Percentiles rank a stretch among this genome's conserved stretches.
These are phyloP conservation scores for Hysterium pulicare DNA, from an alignment of 2,329 filamentous ascomycete genomes.

Conservation along the genomic window DNA sequence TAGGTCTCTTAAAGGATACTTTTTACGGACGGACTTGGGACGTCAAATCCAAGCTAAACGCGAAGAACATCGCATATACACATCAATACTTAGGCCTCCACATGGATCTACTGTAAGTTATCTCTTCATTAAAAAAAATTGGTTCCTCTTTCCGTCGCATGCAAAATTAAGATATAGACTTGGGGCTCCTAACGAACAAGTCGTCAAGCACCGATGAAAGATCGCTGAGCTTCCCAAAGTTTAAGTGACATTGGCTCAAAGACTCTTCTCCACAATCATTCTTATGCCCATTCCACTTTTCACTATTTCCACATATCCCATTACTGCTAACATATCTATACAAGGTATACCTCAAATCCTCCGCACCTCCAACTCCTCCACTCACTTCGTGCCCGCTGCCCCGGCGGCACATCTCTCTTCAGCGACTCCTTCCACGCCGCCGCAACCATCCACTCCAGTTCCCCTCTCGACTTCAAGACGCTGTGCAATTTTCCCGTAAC, in stretches of 20 bases:
- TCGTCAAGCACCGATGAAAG: no score
- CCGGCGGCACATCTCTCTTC: conserved; percentile 84
- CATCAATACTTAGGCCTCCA: conserved; percentile 78
- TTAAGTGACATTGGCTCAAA: no score
- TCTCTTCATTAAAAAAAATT: background rate
- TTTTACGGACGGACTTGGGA: conserved; percentile 93
- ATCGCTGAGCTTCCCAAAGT: no score
- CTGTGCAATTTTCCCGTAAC: conserved; percentile 48
- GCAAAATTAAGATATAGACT: no score
- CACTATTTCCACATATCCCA: no score
- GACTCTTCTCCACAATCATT: no score
- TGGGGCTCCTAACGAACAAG: no score
- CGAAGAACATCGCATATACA: conserved; percentile 90
- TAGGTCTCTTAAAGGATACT: conserved; percentile 77
- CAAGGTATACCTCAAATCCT: conserved; percentile 70
- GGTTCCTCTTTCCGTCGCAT: background rate
- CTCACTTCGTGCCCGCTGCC: conserved; percentile 75
- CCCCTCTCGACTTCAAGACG: conserved; percentile 29
- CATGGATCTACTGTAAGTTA: conserved; percentile 70
- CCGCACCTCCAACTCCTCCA: conserved; percentile 86
- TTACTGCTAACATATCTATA: no score
- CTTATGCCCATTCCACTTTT: no score
- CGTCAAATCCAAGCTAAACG: conserved; percentile 74
- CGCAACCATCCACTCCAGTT: conserved; percentile 28
- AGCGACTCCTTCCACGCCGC: conserved; percentile 69